A percentile compares a stretch with the other conserved stretches of the same genome.
These are phyloP conservation scores for Xylaria sp. DNA, from an alignment of 2,329 filamentous ascomycete genomes.

Conservation along the genomic window DNA sequence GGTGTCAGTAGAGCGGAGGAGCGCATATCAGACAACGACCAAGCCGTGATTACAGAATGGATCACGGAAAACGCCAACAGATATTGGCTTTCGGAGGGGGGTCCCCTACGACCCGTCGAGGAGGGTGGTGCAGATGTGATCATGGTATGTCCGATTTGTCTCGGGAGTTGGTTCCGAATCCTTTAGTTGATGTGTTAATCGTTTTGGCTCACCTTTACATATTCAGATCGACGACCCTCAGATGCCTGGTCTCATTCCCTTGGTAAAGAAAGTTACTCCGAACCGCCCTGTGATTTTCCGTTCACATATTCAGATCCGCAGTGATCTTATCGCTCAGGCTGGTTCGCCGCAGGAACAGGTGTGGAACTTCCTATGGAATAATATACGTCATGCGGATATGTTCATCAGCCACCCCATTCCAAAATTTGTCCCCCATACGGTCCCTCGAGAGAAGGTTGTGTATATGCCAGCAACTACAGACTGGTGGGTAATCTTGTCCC, in stretches of 20 bases:
- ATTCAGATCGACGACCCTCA: conserved; percentile 76
- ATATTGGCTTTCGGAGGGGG: conserved; percentile 72
- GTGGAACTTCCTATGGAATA: conserved; percentile 76
- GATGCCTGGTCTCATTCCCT: conserved; percentile 76
- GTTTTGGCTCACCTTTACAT: conserved; percentile 1
- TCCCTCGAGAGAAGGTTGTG: conserved; percentile 67
- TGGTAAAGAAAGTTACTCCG: conserved; percentile 72
- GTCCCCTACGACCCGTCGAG: conserved; percentile 65
- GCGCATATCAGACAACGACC: conserved; percentile 65
- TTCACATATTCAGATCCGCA: conserved; percentile 81
- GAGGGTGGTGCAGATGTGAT: conserved; percentile 77
- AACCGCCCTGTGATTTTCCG: conserved; percentile 78
- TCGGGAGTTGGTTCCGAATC: conserved; percentile 6
- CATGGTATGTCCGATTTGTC: conserved; percentile 49
- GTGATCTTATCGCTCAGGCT: conserved; percentile 66
- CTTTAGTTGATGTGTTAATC: not conserved
- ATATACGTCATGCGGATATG: conserved; percentile 71
- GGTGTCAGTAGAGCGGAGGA: conserved; percentile 70
- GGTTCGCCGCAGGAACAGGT: conserved; percentile 71
- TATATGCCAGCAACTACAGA: conserved; percentile 83
- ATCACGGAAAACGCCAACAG: conserved; percentile 71
- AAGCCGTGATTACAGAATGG: conserved; percentile 69
- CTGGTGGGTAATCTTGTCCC: conserved; percentile 52
- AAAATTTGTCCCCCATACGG: conserved; percentile 71
- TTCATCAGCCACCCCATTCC: conserved; percentile 83